phyloP scores from a whole-genome alignment of 495 filamentous ascomycete species.

The Paragyromitra xinjiangensis region DNA sequence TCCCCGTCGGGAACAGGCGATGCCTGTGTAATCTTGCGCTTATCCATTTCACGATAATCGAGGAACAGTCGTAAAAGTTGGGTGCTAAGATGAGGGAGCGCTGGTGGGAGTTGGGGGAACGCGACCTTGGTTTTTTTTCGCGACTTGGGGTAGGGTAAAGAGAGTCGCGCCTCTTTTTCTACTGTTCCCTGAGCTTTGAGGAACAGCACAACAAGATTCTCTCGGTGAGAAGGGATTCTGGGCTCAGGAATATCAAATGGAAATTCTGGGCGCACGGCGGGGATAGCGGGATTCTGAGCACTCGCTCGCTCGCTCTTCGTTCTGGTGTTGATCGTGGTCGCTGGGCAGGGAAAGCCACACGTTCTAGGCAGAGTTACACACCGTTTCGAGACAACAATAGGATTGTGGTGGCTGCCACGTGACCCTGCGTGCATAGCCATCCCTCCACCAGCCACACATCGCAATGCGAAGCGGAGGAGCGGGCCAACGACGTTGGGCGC shows the following conservation, averaged over 20 bases:
- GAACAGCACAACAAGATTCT: slow-evolving; percentile 25
- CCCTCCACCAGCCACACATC: slow-evolving; percentile 40
- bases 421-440: slow-evolving; percentile 28
- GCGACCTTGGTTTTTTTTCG: slow-evolving; percentile 45
- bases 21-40: slow-evolving; percentile 50
- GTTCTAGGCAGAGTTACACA: slow-evolving; percentile 38
- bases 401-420: slow-evolving; percentile 32
- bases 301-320: slow-evolving; percentile 22
- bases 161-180: slow-evolving; percentile 43
- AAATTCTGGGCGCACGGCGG: slow-evolving; percentile 34
- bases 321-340: slow-evolving; percentile 48
- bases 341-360: slow-evolving; percentile 52
- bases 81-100: slow-evolving; percentile 7
- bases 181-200: slow-evolving; percentile 9
- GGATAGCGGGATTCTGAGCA: slow-evolving; percentile 37
- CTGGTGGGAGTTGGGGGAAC: slow-evolving; percentile 27
- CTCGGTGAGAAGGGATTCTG: slow-evolving; percentile 17
- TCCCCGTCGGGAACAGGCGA: slow-evolving; percentile 55
- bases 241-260: slow-evolving; percentile 29
- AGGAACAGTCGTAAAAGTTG: slow-evolving; percentile 26
- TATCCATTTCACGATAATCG: slow-evolving; percentile 52
- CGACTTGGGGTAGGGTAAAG: slow-evolving; percentile 43
- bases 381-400: slow-evolving; percentile 28
- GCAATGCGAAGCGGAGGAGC: slow-evolving; percentile 10
- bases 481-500: too few species aligned